Percentiles rank a stretch among this genome's conserved stretches.
These are phyloP conservation scores for Cornus controversa DNA, from an alignment of 148 eudicot genomes.

Conservation along the genomic window DNA sequence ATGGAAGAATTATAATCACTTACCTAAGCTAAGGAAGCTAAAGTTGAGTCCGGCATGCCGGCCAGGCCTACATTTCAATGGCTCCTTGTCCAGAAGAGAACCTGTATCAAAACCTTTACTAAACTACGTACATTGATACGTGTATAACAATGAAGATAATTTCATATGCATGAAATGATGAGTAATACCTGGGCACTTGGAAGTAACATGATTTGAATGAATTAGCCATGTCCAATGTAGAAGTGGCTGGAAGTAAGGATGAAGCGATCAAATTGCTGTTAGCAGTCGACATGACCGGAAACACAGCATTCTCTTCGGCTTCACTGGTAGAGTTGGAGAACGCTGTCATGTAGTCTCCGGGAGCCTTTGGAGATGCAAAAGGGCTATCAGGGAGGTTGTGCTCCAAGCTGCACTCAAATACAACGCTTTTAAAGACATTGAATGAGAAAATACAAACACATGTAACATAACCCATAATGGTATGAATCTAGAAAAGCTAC, in stretches of 20 bases:
- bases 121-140: not conserved
- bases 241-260: constrained; percentile 44
- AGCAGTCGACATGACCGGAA: constrained; percentile 21
- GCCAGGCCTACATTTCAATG: constrained; percentile 62
- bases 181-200: constrained; percentile 70
- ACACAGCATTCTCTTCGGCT: constrained; percentile 22
- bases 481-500: not conserved
- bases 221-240: constrained; percentile 66
- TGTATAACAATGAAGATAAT: not conserved
- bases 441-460: not conserved
- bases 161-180: not conserved
- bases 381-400: constrained; percentile 90
- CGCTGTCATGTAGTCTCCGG: constrained; percentile 28
- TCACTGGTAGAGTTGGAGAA: constrained; percentile 29
- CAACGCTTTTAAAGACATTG: not conserved
- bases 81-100: constrained; percentile 74
- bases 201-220: constrained; percentile 72
- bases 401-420: constrained; percentile 50
- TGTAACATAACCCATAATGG: not conserved
- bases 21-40: constrained; percentile 48
- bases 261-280: constrained; percentile 47
- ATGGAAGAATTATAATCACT: constrained; percentile 1
- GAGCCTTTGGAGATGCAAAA: constrained; percentile 80
- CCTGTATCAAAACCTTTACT: constrained; percentile 28
- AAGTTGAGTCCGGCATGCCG: constrained; percentile 10